These are phyloP conservation scores for Zea mays DNA, from an alignment of 176 grass and related monocot genomes.

Conservation along the genomic window DNA sequence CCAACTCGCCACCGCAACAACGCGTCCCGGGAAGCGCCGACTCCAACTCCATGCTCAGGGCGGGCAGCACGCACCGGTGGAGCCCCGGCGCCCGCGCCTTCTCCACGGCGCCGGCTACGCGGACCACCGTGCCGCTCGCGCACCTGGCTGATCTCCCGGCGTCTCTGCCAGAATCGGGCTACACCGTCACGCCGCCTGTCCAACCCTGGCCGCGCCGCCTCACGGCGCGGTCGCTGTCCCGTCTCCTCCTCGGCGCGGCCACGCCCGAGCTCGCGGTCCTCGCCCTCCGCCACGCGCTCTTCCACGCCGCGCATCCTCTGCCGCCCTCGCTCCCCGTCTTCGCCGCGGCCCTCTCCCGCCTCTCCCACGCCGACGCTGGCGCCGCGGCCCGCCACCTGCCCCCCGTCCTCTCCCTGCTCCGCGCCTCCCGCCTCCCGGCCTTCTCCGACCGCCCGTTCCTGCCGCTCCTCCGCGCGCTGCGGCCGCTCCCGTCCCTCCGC, in stretches of 20 bases:
- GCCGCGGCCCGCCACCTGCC: slow-evolving; percentile 33
- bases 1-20: too few relatives aligned
- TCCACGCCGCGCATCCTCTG: slow-evolving; percentile 25
- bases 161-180: slow-evolving; percentile 34
- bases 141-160: slow-evolving; percentile 42
- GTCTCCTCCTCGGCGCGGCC: slow-evolving; percentile 39
- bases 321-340: slow-evolving; percentile 39
- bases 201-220: slow-evolving; percentile 49
- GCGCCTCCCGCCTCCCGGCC: slow-evolving; percentile 38
- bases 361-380: slow-evolving; percentile 23
- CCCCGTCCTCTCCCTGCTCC: slow-evolving; percentile 53
- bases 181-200: slow-evolving; percentile 43
- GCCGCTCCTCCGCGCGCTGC: slow-evolving; percentile 55
- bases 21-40: too few relatives aligned
- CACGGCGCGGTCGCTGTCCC: slow-evolving; percentile 27
- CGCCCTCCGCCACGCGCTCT: slow-evolving; percentile 50
- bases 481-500: slow-evolving; percentile 56
- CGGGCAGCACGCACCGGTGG: not conserved
- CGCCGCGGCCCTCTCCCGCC: slow-evolving; percentile 43
- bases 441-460: slow-evolving; percentile 63
- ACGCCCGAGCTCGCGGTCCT: slow-evolving; percentile 31
- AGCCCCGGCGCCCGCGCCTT: slow-evolving; percentile 5
- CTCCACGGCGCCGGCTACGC: slow-evolving; percentile 21
- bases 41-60: not conserved
- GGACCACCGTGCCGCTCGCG: slow-evolving; percentile 36